Percentiles rank a stretch among this genome's conserved stretches.
These are phyloP conservation scores for Saitoella complicata DNA, from an alignment of 805 yeast species.

Conservation along the genomic window DNA sequence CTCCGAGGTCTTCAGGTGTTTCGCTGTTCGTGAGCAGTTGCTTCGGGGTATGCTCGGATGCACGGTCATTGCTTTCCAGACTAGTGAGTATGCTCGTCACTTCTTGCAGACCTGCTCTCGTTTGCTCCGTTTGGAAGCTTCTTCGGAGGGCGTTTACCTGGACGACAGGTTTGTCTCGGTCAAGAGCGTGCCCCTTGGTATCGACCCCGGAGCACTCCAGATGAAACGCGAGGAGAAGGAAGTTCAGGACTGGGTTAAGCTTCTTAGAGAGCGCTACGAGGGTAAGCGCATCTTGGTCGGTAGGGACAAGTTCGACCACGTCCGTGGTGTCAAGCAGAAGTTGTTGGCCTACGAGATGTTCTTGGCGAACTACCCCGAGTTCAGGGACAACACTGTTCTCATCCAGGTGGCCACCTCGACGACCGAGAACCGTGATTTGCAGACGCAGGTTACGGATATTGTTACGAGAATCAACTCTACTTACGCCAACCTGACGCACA, in stretches of 20 bases:
- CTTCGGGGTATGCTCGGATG: slow-evolving; percentile 80
- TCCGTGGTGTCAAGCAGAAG: slow-evolving; percentile 80
- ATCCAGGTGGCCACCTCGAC: slow-evolving; percentile 67
- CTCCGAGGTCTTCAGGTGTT: slow-evolving; percentile 83
- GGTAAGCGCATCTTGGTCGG: slow-evolving; percentile 57
- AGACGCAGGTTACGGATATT: slow-evolving; percentile 54
- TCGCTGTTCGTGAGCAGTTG: slow-evolving; percentile 68
- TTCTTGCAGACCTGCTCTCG: slow-evolving; percentile 82
- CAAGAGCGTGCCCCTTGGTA: slow-evolving; percentile 25
- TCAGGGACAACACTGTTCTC: slow-evolving; percentile 50
- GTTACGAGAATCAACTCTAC: slow-evolving; percentile 70
- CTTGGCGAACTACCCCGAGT: slow-evolving; percentile 53
- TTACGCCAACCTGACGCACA: slow-evolving; percentile 59
- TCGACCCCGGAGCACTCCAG: slow-evolving; percentile 30
- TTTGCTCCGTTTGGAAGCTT: slow-evolving; percentile 68
- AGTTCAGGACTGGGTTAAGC: slow-evolving; percentile 36
- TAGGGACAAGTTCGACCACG: slow-evolving; percentile 73
- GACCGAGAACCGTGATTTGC: slow-evolving; percentile 38
- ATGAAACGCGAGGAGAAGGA: slow-evolving; percentile 29
- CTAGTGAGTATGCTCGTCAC: slow-evolving; percentile 84
- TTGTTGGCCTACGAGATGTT: slow-evolving; percentile 73
- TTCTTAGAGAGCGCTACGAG: slow-evolving; percentile 68
- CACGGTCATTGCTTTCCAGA: slow-evolving; percentile 75
- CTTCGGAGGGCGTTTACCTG: slow-evolving; percentile 51
- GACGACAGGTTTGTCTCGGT: slow-evolving; percentile 24